Base-by-base conservation (phyloP, 2,329 filamentous ascomycete genomes). In the Trichoderma harzianum region DNA sequence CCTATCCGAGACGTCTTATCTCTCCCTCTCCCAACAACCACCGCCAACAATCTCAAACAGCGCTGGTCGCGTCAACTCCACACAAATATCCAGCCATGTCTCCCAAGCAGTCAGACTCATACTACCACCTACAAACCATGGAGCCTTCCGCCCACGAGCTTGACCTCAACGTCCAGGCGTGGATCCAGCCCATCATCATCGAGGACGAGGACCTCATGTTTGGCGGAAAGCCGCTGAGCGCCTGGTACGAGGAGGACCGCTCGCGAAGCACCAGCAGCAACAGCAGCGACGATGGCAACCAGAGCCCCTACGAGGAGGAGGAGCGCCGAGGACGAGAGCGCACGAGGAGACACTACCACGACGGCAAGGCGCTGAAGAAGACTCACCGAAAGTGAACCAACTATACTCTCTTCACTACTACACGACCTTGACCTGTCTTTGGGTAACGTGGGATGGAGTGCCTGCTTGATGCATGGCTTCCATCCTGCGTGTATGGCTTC, bases 191-290 rank as follows among this genome's bases (percentile, higher is more conserved):
- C 39, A 89, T 86, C 36, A 89, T 86, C 63, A 90, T 90, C 75
- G 87, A 90, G 70, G 88, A 90, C 76, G 87, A 89, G 71, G 88
- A 90, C 74, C 82, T 90, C 47, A 89, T 84, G 78, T 90, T 89
- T 75, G 87, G 87, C 70, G 88, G 88, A 76, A 90, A 89, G 83
- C 83, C 86, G 51, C 79, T 90, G 55, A 87, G 87, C 78, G 81
- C 84, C 18, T 89, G 87, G 87, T 88, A 90, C 78, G 88, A 90
- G 79, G 88, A 90, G 80, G 75, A 77, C 60, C 73, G 76, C 3
- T 71, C 75, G 26, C 79, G 82, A 79, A 80, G 78, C 71, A 78
- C 77, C 28, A 60, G 74, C 65, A 80, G 80, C 79, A 79, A 78
- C 68, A 78, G 75, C 67, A 80, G 79, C 62, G 83, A 82, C 57